phyloP scores from a whole-genome alignment of 2,329 filamentous ascomycete genomes.

The Trichophyton benhamiae region DNA sequence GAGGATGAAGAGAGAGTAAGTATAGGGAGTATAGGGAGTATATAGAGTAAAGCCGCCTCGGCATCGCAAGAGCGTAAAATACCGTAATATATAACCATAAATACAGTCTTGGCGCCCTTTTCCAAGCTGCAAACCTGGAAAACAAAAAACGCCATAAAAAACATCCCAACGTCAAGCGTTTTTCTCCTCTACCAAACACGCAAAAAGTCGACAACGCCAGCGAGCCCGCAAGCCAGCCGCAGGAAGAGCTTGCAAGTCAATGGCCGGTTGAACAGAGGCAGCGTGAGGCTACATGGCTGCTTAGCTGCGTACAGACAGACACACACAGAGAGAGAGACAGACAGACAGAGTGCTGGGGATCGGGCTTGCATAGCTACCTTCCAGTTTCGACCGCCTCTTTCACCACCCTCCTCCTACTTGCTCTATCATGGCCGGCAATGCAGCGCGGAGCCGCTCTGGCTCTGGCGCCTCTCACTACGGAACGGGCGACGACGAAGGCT shows the following conservation, averaged over 20 bases:
- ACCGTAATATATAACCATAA: neutral
- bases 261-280: neutral
- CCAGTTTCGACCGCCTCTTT: neutral
- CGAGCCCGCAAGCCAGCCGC: no score
- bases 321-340: no score
- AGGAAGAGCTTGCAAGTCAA: neutral
- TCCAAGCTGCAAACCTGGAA: neutral
- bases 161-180: neutral
- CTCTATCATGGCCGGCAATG: conserved; percentile 30
- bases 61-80: neutral
- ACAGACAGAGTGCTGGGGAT: neutral
- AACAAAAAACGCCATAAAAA: neutral
- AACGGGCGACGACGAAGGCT: conserved; percentile 31
- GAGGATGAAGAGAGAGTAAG: no score
- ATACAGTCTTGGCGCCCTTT: neutral
- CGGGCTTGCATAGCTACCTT: neutral
- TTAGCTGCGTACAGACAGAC: neutral
- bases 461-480: conserved; percentile 27
- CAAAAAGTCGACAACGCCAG: no score
- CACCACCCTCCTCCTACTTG: neutral
- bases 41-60: neutral
- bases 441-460: conserved; percentile 35
- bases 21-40: no score
- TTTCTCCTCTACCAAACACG: neutral
- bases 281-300: neutral